These are phyloP conservation scores for Terana coerulea DNA, from an alignment of 768 basidiomycete genomes.

Conservation along the genomic window DNA sequence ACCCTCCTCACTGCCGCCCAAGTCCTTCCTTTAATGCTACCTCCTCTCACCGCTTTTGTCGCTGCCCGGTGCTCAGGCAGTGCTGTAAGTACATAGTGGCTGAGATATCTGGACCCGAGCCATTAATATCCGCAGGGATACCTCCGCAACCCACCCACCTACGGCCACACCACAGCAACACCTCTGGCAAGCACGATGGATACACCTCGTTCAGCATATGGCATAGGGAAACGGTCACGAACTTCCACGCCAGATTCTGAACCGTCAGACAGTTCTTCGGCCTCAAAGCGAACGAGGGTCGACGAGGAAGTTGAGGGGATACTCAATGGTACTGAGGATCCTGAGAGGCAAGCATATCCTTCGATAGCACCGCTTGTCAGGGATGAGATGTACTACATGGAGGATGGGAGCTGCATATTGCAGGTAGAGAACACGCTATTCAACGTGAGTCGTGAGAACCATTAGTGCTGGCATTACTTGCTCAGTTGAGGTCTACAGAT, in stretches of 20 bases:
- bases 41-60: too few species aligned
- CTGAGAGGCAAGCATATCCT: background rate
- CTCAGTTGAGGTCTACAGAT: background rate
- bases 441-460: conserved; percentile 11
- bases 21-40: too few species aligned
- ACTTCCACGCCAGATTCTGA: background rate
- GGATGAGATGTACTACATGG: conserved; percentile 15
- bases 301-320: conserved; percentile 12
- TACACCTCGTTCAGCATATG: background rate
- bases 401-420: conserved; percentile 15
- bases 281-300: conserved; percentile 6
- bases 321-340: background rate
- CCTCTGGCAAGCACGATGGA: too few species aligned
- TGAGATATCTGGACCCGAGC: too few species aligned
- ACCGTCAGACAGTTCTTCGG: background rate
- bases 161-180: too few species aligned
- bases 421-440: conserved; percentile 16
- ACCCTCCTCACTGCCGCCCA: too few species aligned
- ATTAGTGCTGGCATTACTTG: background rate
- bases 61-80: too few species aligned
- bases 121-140: too few species aligned
- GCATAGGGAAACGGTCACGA: background rate
- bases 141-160: too few species aligned
- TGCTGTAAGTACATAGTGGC: too few species aligned
- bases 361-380: background rate